Evolutionary conservation across 169 alveolate genomes (phyloP).

Genomic region (Amoebophrya sp.): DNA sequence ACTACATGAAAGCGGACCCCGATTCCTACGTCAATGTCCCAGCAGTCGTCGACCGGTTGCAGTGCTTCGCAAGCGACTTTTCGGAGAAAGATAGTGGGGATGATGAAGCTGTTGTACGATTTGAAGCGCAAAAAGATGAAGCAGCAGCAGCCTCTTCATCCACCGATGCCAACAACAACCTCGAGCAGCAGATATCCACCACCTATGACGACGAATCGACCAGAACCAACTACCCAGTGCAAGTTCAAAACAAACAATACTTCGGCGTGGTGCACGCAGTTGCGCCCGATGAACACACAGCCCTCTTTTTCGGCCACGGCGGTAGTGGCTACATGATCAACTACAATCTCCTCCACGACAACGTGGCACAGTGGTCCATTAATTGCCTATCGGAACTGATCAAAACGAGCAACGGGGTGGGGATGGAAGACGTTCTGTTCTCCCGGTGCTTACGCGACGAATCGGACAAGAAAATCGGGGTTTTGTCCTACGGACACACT

Average conservation of each 20-base stretch:
- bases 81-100: no score
- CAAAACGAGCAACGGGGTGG: neutral
- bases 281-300: neutral
- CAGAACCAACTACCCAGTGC: no score
- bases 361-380: neutral
- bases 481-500: neutral
- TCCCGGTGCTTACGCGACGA: neutral
- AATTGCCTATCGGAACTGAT: neutral
- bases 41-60: neutral
- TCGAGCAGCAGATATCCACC: no score
- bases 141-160: no score
- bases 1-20: conserved; percentile 10
- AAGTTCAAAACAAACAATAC: neutral
- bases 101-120: no score
- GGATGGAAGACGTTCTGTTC: neutral
- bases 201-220: no score
- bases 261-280: conserved; percentile 24
- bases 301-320: neutral
- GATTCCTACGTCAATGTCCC: conserved; percentile 2
- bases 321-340: neutral
- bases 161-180: no score
- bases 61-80: neutral
- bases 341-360: neutral
- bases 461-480: neutral
- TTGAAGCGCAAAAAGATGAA: no score